phyloP scores from a whole-genome alignment of 2,329 filamentous ascomycete genomes.

The Penicillium brevicompactum region DNA sequence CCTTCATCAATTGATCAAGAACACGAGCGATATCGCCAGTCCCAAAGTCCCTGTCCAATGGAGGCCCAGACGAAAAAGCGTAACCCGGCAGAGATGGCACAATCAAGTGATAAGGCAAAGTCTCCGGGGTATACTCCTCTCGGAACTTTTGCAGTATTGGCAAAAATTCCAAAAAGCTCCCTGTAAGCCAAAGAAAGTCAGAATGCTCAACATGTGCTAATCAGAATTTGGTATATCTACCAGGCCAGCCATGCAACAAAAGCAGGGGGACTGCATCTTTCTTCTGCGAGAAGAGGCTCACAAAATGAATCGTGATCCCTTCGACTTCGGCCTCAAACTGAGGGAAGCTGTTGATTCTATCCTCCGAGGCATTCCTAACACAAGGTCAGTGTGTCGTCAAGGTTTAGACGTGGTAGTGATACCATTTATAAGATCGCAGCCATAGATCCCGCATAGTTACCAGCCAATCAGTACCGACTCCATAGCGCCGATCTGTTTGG shows the following conservation, averaged over 20 bases:
- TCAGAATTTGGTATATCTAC: slow-evolving; percentile 8
- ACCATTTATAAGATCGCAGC: slow-evolving; percentile 53
- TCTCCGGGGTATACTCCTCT: slow-evolving; percentile 28
- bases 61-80: slow-evolving; percentile 33
- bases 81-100: slow-evolving; percentile 36
- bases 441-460: slow-evolving; percentile 44
- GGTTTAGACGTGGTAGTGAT: slow-evolving; percentile 31
- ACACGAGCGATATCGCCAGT: slow-evolving; percentile 28
- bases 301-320: slow-evolving; percentile 51
- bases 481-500: slow-evolving; percentile 46
- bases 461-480: slow-evolving; percentile 53
- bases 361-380: slow-evolving; percentile 36
- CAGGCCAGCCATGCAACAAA: slow-evolving; percentile 45
- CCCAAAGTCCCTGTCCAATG: slow-evolving; percentile 28
- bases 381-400: slow-evolving; percentile 12
- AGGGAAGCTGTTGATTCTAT: slow-evolving; percentile 53
- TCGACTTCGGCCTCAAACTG: slow-evolving; percentile 51
- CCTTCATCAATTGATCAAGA: slow-evolving; percentile 32
- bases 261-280: slow-evolving; percentile 51
- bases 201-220: background rate
- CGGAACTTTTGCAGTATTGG: slow-evolving; percentile 32
- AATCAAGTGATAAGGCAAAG: slow-evolving; percentile 34
- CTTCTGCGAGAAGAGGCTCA: slow-evolving; percentile 51
- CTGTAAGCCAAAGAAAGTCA: slow-evolving; percentile 13
- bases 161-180: slow-evolving; percentile 37